Base-by-base conservation (phyloP, 1,284 basidiomycete genomes). In the Blastosporella zonata region DNA sequence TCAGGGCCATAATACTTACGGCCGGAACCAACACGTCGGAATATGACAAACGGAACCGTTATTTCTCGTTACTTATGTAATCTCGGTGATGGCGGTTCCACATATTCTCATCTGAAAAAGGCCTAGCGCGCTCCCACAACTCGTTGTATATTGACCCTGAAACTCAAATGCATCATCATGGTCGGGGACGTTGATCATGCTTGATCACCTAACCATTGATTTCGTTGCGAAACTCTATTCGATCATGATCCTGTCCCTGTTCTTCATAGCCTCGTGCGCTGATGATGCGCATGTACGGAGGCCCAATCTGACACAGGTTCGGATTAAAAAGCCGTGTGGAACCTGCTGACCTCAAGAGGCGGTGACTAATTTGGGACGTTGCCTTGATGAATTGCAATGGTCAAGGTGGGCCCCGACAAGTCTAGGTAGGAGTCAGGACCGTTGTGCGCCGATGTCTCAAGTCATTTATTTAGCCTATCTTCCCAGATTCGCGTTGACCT, bases 131-230 rank as follows among this genome's bases (percentile, higher is more conserved):
- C 25, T 36, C 40, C 12, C 13, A 37, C 27, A 34, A 22, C 25
- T 21, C 18, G 28, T 31, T 31, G 28, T 33, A 47, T 35, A 47
- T 35, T 47, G 33, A 12, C 46, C 46, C 46, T 48, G 46, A 23
- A 48, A 43, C 46, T 43, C 15, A 42, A 42, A 18, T 20, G 15
- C 15, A 27, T 6, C 25, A n/a, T 10, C 25, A 27, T 10, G 10
- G 6, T 5, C 25, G 25, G 5, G 6, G 25, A 27, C 33, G 15
- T 18, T 6, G n/a, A 34, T 31, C 9, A 12, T 31, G 7, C 29
- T 31, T 7, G 29, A 31, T 31, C 12, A 13, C 29, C 29, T 3
- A 5, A 18, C 4, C 33, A 34, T 3, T 13, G 15, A 34, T 34
- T 15, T 34, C 33, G 33, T 18, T 34, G 13, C 15, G 17, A 34